These are phyloP conservation scores for Ophiostoma australiae DNA, from an alignment of 2,329 filamentous ascomycete genomes.

Conservation along the genomic window DNA sequence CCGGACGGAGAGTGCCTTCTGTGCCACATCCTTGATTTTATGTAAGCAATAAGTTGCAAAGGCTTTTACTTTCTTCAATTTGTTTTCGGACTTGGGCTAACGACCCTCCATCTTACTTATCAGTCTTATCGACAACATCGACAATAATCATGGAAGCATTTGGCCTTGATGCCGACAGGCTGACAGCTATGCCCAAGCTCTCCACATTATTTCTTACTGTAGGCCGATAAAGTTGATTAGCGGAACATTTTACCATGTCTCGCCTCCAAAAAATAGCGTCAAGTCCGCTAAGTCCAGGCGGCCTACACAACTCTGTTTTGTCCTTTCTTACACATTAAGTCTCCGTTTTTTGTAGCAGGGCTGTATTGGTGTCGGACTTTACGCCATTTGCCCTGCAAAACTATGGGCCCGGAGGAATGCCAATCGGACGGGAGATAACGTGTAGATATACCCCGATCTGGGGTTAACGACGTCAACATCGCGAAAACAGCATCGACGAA, in stretches of 20 bases:
- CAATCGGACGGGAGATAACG: background rate
- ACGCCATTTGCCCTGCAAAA: background rate
- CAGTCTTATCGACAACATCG: background rate
- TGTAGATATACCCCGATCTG: background rate
- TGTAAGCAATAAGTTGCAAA: background rate
- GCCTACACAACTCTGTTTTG: background rate
- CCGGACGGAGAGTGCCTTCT: background rate
- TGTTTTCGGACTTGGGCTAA: background rate
- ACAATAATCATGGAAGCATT: background rate
- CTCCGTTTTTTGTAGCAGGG: background rate
- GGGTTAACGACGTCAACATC: background rate
- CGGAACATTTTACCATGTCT: background rate
- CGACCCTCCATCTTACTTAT: background rate
- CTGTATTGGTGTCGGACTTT: conserved; percentile 5
- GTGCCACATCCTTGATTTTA: background rate
- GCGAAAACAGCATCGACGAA: background rate
- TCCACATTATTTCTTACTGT: background rate
- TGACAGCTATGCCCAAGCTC: background rate
- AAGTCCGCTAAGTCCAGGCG: conserved; percentile 5
- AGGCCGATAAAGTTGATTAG: background rate
- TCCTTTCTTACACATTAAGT: background rate
- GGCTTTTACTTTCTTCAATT: background rate
- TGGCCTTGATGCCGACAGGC: background rate
- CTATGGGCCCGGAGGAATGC: background rate
- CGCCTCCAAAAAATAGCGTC: background rate